Evolutionary conservation across 2,329 filamentous ascomycete species (phyloP).

Genomic region (Curvularia spicifera): DNA sequence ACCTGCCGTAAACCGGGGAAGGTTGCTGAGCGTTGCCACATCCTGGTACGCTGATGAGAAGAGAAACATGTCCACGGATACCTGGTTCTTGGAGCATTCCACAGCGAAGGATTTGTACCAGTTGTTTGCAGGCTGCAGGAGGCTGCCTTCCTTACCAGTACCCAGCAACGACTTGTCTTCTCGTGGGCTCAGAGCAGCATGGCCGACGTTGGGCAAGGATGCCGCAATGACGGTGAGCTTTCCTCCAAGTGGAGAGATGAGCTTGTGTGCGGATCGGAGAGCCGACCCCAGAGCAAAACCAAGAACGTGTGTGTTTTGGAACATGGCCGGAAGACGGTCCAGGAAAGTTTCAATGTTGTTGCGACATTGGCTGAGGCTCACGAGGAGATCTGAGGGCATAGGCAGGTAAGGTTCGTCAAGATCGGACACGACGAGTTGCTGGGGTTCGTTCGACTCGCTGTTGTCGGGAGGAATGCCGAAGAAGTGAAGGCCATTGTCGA

Average conservation of each 20-base stretch:
- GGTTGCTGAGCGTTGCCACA: slow-evolving; percentile 92
- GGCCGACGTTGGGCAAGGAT: slow-evolving; percentile 86
- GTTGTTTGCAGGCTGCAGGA: slow-evolving; percentile 90
- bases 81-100: slow-evolving; percentile 98
- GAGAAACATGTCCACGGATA: slow-evolving; percentile 70
- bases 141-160: slow-evolving; percentile 85
- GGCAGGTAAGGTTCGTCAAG: slow-evolving; percentile 96
- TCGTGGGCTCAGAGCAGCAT: slow-evolving; percentile 84
- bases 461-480: slow-evolving; percentile 91
- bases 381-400: slow-evolving; percentile 87
- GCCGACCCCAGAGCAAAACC: slow-evolving; percentile 95
- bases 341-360: slow-evolving; percentile 92
- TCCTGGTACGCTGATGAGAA: slow-evolving; percentile 71
- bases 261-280: slow-evolving; percentile 89
- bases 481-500: slow-evolving; percentile 94
- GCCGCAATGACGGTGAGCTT: slow-evolving; percentile 93
- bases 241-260: slow-evolving; percentile 91
- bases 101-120: slow-evolving; percentile 99
- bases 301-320: slow-evolving; percentile 88
- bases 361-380: slow-evolving; percentile 86
- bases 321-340: slow-evolving; percentile 92
- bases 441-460: slow-evolving; percentile 82
- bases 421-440: slow-evolving; percentile 93
- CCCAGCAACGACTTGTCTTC: slow-evolving; percentile 96
- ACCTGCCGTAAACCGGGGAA: slow-evolving; percentile 93